Percentiles rank a stretch among this genome's conserved stretches.
Evolutionary conservation across 139 green algal species (phyloP).

Genomic region (Closterium sp.): DNA sequence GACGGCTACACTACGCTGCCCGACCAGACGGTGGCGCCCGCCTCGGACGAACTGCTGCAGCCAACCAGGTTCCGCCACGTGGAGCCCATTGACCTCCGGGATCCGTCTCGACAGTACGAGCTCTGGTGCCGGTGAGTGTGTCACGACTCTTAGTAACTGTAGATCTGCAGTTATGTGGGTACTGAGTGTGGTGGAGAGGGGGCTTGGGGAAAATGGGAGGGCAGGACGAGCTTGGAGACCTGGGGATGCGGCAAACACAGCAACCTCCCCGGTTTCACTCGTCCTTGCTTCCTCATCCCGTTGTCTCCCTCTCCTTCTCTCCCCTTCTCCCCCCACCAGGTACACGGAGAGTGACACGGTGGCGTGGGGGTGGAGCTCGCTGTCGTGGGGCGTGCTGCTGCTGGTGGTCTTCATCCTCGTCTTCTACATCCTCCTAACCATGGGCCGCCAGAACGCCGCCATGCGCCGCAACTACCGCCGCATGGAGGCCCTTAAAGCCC

Average conservation of each 20-base stretch:
- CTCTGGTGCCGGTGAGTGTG: slow-evolving; percentile 1
- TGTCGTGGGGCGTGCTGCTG: background rate
- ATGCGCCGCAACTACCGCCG: slow-evolving; percentile 13
- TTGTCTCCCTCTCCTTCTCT: background rate
- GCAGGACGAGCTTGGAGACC: no score
- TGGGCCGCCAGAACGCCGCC: slow-evolving; percentile 9
- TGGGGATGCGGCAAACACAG: no score
- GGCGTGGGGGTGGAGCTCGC: background rate
- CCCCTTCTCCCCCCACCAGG: background rate
- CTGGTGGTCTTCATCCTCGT: background rate
- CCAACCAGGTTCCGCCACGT: background rate
- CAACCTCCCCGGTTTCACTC: no score
- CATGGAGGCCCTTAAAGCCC: slow-evolving; percentile 3
- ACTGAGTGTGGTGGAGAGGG: no score
- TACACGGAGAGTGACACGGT: background rate
- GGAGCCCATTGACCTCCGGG: background rate
- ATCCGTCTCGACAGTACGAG: background rate
- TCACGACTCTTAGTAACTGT: no score
- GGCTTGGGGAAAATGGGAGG: no score
- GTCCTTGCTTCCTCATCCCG: no score
- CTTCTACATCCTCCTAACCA: slow-evolving; percentile 6
- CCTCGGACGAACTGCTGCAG: background rate
- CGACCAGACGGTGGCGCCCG: background rate
- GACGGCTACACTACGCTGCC: background rate
- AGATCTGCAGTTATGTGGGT: no score